Evolutionary conservation across 441 rosid species (phyloP), one percentile per base, ranked within the genome.

Genomic region (Pelargonium australe): DNA sequence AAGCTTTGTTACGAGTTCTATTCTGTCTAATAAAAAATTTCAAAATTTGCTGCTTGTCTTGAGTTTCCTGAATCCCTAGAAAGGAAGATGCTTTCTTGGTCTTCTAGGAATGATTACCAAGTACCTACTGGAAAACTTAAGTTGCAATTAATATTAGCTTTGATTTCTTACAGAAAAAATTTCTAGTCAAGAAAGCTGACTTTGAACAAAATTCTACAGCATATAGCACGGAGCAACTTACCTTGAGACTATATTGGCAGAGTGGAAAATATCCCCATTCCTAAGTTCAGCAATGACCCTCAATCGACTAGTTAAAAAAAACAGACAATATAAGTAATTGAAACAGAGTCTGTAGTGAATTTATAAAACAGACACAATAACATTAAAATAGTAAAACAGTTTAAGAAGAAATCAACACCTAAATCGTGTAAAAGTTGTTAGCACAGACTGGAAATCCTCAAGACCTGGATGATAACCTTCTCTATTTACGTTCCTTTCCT

Each of bases 251-350:
- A 77, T 62, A 64, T 75, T 77, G 34, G 68, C 63, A 20, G 83
- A 68, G 40, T 75, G 76, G 65, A 77, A 73, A 65, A 70, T 68
- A 67, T 75, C 83, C 16, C 71, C 76, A 64, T 82, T 78, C 63
- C 81, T 71, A 68, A 77, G 76, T 72, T 82, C 81, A 68, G 85
- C 75, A 64, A 75, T 75, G 69, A 77, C 78, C 70, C 76, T 82
- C 76, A 82, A 16, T 68, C 68, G 76, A 71, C 85, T 82, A 63
- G 37, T 68, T 66, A 65, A 65, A 73, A 79, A 70, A 71, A 64
- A 20, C 0, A 65, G 49, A 43, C 19, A 47, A 49, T 10, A 49
- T 44, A 57, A 69, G 73, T 43, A 13, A 64, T 45, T 40, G 40
- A 65, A 71, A 62, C 55, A 47, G 58, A 19, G 2, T 71, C 28